Conservation (phyloP, 116 monocot genomes). For the Phalaenopsis hybrid region DNA sequence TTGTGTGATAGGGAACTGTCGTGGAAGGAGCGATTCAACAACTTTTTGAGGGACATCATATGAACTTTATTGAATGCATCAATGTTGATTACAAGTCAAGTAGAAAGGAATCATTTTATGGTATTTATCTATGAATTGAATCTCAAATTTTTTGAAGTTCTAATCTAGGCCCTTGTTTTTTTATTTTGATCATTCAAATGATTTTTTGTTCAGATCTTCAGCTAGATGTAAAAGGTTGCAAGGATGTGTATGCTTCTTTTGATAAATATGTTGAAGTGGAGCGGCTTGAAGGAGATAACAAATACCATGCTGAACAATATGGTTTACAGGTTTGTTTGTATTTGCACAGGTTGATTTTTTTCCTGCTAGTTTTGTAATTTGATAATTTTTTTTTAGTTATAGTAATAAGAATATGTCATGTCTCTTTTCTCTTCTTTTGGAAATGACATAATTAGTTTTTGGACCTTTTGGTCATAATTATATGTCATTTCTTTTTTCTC, state of each 20-base stretch:
- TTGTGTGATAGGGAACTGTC: constrained; percentile 68
- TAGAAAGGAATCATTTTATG: constrained; percentile 92
- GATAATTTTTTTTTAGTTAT: not conserved
- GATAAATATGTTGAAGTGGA: constrained; percentile 99
- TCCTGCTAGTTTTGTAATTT: not conserved
- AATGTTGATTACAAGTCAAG: constrained; percentile 94
- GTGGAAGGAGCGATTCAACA: constrained; percentile 94
- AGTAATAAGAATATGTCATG: not conserved
- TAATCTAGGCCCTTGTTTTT: not conserved
- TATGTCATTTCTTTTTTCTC: not conserved
- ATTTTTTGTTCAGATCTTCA: constrained; percentile 64
- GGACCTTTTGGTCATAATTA: constrained; percentile 2
- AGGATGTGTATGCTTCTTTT: constrained; percentile 97
- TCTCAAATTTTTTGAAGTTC: not conserved
- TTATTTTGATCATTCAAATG: not conserved
- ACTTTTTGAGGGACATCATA: constrained; percentile 96
- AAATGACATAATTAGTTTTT: not conserved
- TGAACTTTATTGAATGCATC: constrained; percentile 95
- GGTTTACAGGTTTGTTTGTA: constrained; percentile 75
- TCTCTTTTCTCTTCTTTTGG: too few relatives aligned
- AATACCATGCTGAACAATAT: constrained; percentile 92
- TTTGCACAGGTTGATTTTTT: constrained; percentile 1
- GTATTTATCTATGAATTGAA: constrained; percentile 25
- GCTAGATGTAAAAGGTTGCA: constrained; percentile 95
- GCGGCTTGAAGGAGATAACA: constrained; percentile 93